These are phyloP conservation scores for Orbilia oligospora DNA, from an alignment of 2,329 filamentous ascomycete genomes.

Conservation along the genomic window DNA sequence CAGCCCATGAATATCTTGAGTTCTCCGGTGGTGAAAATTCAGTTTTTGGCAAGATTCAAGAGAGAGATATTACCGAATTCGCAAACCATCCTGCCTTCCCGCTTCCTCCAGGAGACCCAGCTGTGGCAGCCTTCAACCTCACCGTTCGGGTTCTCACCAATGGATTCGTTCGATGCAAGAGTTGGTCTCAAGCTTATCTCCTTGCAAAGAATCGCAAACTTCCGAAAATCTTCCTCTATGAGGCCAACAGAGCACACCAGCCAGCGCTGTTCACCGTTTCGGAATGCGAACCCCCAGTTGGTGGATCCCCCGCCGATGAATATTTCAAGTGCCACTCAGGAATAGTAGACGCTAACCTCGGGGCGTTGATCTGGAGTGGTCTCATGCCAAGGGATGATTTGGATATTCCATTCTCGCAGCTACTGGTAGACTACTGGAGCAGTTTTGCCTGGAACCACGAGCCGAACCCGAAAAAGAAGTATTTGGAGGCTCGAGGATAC, in stretches of 20 bases:
- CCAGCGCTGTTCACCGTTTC: slow-evolving; percentile 64
- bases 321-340: slow-evolving; percentile 69
- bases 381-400: slow-evolving; percentile 66
- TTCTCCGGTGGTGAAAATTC: slow-evolving; percentile 58
- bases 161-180: slow-evolving; percentile 66
- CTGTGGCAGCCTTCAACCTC: slow-evolving; percentile 65
- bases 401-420: slow-evolving; percentile 66
- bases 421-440: slow-evolving; percentile 67
- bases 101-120: slow-evolving; percentile 42
- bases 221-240: slow-evolving; percentile 65
- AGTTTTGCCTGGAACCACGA: slow-evolving; percentile 66
- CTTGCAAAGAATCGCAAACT: slow-evolving; percentile 65
- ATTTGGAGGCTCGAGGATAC: slow-evolving; percentile 65
- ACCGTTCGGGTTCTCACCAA: slow-evolving; percentile 66
- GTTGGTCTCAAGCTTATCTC: slow-evolving; percentile 66
- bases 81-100: slow-evolving; percentile 61
- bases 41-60: slow-evolving; percentile 30
- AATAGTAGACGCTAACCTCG: slow-evolving; percentile 68
- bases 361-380: slow-evolving; percentile 65
- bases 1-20: slow-evolving; percentile 58
- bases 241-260: slow-evolving; percentile 68
- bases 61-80: slow-evolving; percentile 60
- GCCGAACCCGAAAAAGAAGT: slow-evolving; percentile 65
- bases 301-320: slow-evolving; percentile 62
- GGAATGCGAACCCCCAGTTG: slow-evolving; percentile 65